Conservation (phyloP, 1,284 basidiomycete species). For the Fomitopsis pinicola region DNA sequence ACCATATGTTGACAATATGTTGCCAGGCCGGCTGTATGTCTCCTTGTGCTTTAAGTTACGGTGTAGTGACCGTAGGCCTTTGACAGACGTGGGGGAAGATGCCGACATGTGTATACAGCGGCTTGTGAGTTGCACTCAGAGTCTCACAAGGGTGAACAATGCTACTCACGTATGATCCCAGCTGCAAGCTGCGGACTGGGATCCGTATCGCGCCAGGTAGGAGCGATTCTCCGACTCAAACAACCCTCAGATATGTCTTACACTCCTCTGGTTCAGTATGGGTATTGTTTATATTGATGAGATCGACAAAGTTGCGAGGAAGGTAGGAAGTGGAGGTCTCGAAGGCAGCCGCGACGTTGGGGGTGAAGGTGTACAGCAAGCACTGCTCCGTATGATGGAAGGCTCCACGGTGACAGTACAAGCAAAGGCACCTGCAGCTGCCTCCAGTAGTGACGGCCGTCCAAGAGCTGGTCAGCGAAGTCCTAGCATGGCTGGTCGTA, state of each 20-base stretch:
- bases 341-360: constrained; percentile 88
- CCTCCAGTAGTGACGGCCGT: constrained; percentile 39
- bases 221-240: neutral
- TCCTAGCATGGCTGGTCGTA: constrained; percentile 25
- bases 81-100: constrained; percentile 87
- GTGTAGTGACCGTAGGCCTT: neutral
- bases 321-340: constrained; percentile 51
- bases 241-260: constrained; percentile 2
- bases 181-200: constrained; percentile 85
- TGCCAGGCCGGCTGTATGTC: constrained; percentile 73
- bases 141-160: neutral
- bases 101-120: constrained; percentile 88
- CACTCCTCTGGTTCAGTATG: constrained; percentile 42
- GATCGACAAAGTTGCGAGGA: constrained; percentile 88
- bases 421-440: constrained; percentile 58
- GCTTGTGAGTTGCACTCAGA: constrained; percentile 44
- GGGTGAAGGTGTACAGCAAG: constrained; percentile 95
- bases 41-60: neutral
- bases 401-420: constrained; percentile 82
- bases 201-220: constrained; percentile 76
- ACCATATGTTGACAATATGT: constrained; percentile 4
- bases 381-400: constrained; percentile 90
- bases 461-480: constrained; percentile 38
- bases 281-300: constrained; percentile 98
- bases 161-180: constrained; percentile 23